Conservation (phyloP, 768 basidiomycete species). For the Amanita pallidorosea region DNA sequence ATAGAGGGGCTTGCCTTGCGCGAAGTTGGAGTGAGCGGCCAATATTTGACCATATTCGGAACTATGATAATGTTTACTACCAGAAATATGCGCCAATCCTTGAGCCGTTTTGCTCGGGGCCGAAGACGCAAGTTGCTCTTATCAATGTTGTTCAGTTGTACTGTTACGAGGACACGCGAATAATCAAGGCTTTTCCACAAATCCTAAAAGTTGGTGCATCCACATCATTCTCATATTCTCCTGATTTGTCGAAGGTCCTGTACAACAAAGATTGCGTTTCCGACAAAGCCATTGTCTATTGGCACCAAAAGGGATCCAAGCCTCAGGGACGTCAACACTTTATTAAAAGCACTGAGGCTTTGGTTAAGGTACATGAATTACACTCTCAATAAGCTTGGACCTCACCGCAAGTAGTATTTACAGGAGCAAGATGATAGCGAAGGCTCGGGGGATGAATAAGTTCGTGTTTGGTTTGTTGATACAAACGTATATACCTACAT, state of each 20-base stretch:
- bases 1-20: conserved; percentile 82
- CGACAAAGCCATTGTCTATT: conserved; percentile 95
- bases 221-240: not conserved
- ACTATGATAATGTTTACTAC: not conserved
- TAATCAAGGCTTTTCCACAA: conserved; percentile 92
- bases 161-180: conserved; percentile 92
- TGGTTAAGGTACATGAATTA: conserved; percentile 64
- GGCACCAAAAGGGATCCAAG: conserved; percentile 96
- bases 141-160: conserved; percentile 94
- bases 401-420: conserved; percentile 52
- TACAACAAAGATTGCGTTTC: conserved; percentile 95
- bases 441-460: conserved; percentile 64
- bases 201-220: conserved; percentile 66
- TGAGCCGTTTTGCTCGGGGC: conserved; percentile 80
- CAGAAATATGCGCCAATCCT: conserved; percentile 81
- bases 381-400: not conserved
- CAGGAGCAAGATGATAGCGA: conserved; percentile 82
- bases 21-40: conserved; percentile 65
- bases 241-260: conserved; percentile 46
- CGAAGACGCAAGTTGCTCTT: conserved; percentile 87
- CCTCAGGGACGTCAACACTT: conserved; percentile 94
- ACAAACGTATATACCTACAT: conserved; percentile 1
- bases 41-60: not conserved
- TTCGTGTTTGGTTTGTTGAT: conserved; percentile 6
- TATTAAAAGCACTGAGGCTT: conserved; percentile 73